A percentile compares a stretch with the other conserved stretches of the same genome.
phyloP scores from a whole-genome alignment of 177 flowering plant genomes.

The Vitis hybrid region DNA sequence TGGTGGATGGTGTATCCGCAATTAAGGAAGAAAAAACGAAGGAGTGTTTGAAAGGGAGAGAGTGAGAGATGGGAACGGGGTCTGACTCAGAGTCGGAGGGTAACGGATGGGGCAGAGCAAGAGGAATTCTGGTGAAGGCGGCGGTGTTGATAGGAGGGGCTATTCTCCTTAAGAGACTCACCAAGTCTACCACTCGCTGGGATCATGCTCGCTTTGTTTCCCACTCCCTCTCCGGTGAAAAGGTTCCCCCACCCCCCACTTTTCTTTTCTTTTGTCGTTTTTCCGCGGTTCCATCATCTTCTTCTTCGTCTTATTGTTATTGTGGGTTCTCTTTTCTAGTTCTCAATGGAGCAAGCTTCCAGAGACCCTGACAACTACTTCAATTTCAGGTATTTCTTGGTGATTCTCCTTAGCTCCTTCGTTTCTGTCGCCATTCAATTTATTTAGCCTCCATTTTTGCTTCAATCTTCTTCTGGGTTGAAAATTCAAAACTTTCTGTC shows the following conservation, averaged over 20 bases:
- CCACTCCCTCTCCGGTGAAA: constrained; percentile 77
- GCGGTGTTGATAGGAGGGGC: constrained; percentile 76
- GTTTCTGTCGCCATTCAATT: not conserved
- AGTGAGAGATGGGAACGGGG: constrained; percentile 2
- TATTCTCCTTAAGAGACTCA: constrained; percentile 64
- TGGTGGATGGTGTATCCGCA: no score
- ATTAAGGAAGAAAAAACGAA: no score
- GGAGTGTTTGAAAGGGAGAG: not conserved
- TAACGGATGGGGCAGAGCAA: constrained; percentile 61
- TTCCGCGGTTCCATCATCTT: not conserved
- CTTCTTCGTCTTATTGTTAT: not conserved
- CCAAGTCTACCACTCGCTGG: constrained; percentile 90
- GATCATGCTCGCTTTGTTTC: constrained; percentile 83
- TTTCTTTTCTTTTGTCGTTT: not conserved
- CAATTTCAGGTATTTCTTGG: constrained; percentile 65
- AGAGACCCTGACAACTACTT: constrained; percentile 87
- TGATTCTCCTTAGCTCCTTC: not conserved
- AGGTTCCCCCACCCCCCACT: constrained; percentile 34
- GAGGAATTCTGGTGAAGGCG: constrained; percentile 65
- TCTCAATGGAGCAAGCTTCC: constrained; percentile 81
- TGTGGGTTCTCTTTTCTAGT: constrained; percentile 35
- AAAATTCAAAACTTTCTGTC: not conserved
- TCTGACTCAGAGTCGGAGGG: constrained; percentile 32
- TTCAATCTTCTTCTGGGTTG: not conserved
- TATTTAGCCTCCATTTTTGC: not conserved